Evolutionary conservation across 2,329 filamentous ascomycete species (phyloP), one percentile per base, ranked within the genome.

Genomic region (Septoria petroselini): DNA sequence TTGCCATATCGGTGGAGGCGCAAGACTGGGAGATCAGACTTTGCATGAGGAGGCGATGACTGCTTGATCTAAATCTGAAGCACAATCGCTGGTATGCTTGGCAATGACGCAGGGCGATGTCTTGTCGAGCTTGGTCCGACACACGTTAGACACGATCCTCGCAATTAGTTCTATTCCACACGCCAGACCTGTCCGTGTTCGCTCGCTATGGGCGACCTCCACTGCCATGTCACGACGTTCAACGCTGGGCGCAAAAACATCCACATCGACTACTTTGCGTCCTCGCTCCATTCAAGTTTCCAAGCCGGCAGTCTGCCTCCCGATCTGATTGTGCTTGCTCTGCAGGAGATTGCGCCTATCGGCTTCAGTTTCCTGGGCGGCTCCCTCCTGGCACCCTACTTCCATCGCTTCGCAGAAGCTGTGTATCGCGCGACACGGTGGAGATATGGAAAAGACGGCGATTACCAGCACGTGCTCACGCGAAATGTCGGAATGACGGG

Each of bases 331-430:
- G 80, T 84, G 50, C 71, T 88, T 52, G 81, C 77, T 12, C 78
- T 98, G 14, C 91, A 98, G 70, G 93, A 98, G 71, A 78, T 96
- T 54, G 86, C 91, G 7, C 93, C 93, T 0, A 78, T 97, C 41
- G 80, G 85, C 44, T 82, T 89, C 63, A 82, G 87, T 18, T 95
- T 97, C 67, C 84, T 96, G 38, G 91, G 91, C 23, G 86, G 87
- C 30, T 85, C 86, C 15, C 86, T 87, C 58, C 72, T 97, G 29
- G 76, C 76, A 19, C 83, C 86, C 0, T 97, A 95, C 68, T 82
- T 93, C 60, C 73, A 82, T 49, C 78, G 80, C 21, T 85, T 93
- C 66, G 77, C 79, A 40, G 76, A 84, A 52, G 86, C 88, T 0
- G 76, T 97, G 47, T 41, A 58, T 12, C 51, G 53, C 17, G 62